A percentile compares a stretch with the other conserved stretches of the same genome.
These are phyloP conservation scores for Candida michaelii DNA, from an alignment of 805 yeast species.

Conservation along the genomic window DNA sequence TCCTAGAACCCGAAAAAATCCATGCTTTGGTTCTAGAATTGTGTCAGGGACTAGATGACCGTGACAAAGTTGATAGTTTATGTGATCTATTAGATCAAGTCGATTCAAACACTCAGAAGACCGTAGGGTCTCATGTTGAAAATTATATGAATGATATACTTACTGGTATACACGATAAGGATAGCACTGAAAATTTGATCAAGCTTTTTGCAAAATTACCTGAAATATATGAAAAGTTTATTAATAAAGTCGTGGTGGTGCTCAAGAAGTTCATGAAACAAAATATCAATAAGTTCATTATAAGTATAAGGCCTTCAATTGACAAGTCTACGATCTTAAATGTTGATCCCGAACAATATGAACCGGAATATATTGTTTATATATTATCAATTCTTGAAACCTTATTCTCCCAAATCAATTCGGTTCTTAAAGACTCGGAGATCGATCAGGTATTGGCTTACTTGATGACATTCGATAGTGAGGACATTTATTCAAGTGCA, in stretches of 20 bases:
- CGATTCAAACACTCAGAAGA: constrained; percentile 11
- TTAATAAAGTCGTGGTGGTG: constrained; percentile 1
- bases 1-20: constrained; percentile 21
- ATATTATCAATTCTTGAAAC: constrained; percentile 39
- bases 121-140: constrained; percentile 1
- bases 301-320: constrained; percentile 14
- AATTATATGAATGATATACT: constrained; percentile 9
- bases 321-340: neutral
- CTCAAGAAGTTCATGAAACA: constrained; percentile 12
- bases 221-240: constrained; percentile 16
- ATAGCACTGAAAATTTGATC: constrained; percentile 13
- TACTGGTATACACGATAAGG: constrained; percentile 3
- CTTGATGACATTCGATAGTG: constrained; percentile 38
- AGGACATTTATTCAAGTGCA: constrained; percentile 33
- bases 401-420: constrained; percentile 25
- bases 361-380: constrained; percentile 16
- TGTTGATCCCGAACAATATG: constrained; percentile 4
- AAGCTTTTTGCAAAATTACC: constrained; percentile 18
- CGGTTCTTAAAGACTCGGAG: neutral
- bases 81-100: constrained; percentile 27
- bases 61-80: constrained; percentile 21
- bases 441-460: constrained; percentile 10
- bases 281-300: constrained; percentile 17
- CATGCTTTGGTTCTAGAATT: constrained; percentile 22
- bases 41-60: constrained; percentile 16